Base-by-base conservation (phyloP, 352 stramenopile genomes). In the Globisporangium nodosum region DNA sequence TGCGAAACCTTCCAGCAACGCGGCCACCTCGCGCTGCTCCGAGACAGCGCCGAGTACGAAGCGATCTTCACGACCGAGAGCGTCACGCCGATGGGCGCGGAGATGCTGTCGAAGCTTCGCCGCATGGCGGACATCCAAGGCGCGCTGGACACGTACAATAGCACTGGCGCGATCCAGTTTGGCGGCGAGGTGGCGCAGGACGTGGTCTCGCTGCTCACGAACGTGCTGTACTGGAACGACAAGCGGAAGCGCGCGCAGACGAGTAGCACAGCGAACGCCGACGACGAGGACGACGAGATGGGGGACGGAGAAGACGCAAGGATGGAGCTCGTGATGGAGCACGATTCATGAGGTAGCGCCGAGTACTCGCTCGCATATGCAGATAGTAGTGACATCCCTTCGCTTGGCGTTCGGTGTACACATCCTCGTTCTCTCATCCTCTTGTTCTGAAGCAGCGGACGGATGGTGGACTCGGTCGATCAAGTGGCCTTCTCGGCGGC, bases 101-200 rank as follows among this genome's bases (percentile, higher is more conserved):
- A 82, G 45, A 75, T 92, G 63, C 53, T 93, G 24, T 56, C 70
- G 33, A 71, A 85, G 49, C 66, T 92, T 40, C 71, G 74, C 27
- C 73, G 79, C 11, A 90, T 93, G 78, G 85, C 83, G 0, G 83
- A 95, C 52, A 73, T 95, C 31, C 85, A 93, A 64, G 85, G 85
- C 42, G 85, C 80, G 8, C 58, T 95, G 49, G 70, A 62, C 15
- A 69, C 72, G 33, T 95, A 95, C 53, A 63, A 79, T 8, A 68
- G 71, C 18, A 78, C 71, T 0, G 69, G 67, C 16, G 81, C 76
- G 21, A 90, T 95, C 58, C 74, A 89, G 67, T 95, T 95, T 52
- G 81, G 81, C 43, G 70, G 76, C 18, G 72, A 89, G 60, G 81
- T 95, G 3, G 82, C 85, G 11, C 82, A 90, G 52, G 84, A 95